Percentiles rank a stretch among this genome's conserved stretches.
These are phyloP conservation scores for Musa balbisiana DNA, from an alignment of 202 grass and related monocot genomes.

Conservation along the genomic window DNA sequence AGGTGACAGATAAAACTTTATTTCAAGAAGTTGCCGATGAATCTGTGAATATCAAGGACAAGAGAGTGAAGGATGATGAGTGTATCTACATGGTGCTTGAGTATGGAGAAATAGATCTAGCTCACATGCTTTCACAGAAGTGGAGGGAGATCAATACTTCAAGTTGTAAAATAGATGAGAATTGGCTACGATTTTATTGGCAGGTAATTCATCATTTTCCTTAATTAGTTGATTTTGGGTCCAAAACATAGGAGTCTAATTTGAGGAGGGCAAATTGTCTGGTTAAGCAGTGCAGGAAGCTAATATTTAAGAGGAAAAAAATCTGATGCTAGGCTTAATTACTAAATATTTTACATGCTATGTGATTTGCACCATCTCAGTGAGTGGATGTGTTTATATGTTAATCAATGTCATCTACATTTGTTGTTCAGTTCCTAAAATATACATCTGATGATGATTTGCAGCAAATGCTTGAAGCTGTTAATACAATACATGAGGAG, in stretches of 20 bases:
- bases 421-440: slow-evolving; percentile 10
- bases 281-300: not conserved
- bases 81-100: slow-evolving; percentile 95
- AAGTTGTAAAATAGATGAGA: slow-evolving; percentile 69
- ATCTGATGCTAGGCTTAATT: not conserved
- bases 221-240: not conserved
- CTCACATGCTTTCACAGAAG: slow-evolving; percentile 84
- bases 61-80: slow-evolving; percentile 81
- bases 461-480: slow-evolving; percentile 98
- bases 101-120: slow-evolving; percentile 93
- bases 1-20: slow-evolving; percentile 89
- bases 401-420: not conserved
- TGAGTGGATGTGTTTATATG: slow-evolving; percentile 2
- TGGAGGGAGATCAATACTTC: slow-evolving; percentile 51
- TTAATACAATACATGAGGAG: slow-evolving; percentile 90
- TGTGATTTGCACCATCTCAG: not conserved
- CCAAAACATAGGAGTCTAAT: too few species aligned
- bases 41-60: slow-evolving; percentile 43
- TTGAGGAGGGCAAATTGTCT: not conserved
- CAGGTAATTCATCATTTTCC: slow-evolving; percentile 50
- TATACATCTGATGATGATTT: slow-evolving; percentile 26
- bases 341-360: too few species aligned
- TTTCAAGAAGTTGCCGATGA: slow-evolving; percentile 40
- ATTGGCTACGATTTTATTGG: slow-evolving; percentile 97
- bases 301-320: not conserved